Evolutionary conservation across 768 basidiomycete genomes (phyloP).

Genomic region (Russula sp.): DNA sequence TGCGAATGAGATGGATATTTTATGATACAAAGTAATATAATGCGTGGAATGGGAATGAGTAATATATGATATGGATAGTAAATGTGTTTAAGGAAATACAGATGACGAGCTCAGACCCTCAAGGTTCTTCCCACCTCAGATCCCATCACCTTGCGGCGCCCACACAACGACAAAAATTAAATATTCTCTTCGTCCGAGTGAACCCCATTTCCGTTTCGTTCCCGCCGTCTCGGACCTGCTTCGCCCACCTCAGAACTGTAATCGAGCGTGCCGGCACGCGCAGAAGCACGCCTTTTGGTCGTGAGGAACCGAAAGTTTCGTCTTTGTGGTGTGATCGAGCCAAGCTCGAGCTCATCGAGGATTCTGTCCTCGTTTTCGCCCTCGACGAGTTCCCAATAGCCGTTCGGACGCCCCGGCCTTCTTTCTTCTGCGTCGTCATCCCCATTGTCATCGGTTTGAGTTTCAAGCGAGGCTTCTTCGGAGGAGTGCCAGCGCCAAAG

Average conservation of each 20-base stretch:
- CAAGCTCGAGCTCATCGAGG: slow-evolving; percentile 25
- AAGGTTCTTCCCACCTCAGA: neutral
- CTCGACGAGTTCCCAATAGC: slow-evolving; percentile 29
- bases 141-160: neutral
- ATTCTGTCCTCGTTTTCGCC: slow-evolving; percentile 27
- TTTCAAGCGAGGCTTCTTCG: slow-evolving; percentile 10
- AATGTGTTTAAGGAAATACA: neutral
- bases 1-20: neutral
- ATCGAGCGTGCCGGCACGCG: slow-evolving; percentile 14
- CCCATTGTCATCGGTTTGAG: neutral
- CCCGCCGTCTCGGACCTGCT: neutral
- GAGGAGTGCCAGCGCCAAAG: slow-evolving; percentile 55
- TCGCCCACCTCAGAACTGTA: neutral
- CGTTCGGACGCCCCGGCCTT: neutral
- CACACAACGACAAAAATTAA: neutral
- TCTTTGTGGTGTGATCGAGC: slow-evolving; percentile 18
- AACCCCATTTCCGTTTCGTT: neutral
- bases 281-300: slow-evolving; percentile 12
- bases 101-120: neutral
- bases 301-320: slow-evolving; percentile 30
- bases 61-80: neutral
- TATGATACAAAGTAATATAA: neutral
- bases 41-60: neutral
- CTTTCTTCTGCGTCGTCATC: neutral
- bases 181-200: neutral